Evolutionary conservation across 2,329 filamentous ascomycete genomes (phyloP).

Genomic region (Exophiala dermatitidis): DNA sequence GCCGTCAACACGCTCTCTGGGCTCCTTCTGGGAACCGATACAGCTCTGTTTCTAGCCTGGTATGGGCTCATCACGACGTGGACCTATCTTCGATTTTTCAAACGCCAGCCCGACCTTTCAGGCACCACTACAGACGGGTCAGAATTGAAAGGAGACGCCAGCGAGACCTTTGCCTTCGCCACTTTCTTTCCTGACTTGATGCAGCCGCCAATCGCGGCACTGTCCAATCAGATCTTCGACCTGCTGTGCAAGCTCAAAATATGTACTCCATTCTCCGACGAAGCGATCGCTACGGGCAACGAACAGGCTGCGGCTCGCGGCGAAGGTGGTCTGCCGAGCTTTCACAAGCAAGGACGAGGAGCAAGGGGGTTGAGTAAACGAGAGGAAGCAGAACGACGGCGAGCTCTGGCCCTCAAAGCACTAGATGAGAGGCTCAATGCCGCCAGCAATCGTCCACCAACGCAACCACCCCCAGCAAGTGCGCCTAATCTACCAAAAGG

Average conservation of each 20-base stretch:
- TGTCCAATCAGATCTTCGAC: conserved; percentile 69
- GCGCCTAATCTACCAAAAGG: conserved; percentile 28
- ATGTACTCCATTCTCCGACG: conserved; percentile 76
- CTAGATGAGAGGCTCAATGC: conserved; percentile 85
- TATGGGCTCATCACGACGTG: conserved; percentile 82
- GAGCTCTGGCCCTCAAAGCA: conserved; percentile 82
- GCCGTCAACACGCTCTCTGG: conserved; percentile 63
- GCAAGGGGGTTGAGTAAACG: conserved; percentile 56
- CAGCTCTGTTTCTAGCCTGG: conserved; percentile 69
- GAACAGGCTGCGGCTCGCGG: conserved; percentile 61
- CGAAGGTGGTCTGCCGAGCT: conserved; percentile 53
- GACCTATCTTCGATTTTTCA: conserved; percentile 96
- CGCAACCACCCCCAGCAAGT: conserved; percentile 31
- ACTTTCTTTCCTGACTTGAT: conserved; percentile 86
- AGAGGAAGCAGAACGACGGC: conserved; percentile 83
- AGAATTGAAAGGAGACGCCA: conserved; percentile 76
- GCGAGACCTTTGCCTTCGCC: conserved; percentile 91
- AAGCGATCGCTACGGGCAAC: conserved; percentile 67
- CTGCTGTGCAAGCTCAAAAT: conserved; percentile 67
- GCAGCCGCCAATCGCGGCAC: conserved; percentile 66
- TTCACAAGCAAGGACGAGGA: conserved; percentile 46
- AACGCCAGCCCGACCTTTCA: conserved; percentile 52
- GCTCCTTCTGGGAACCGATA: conserved; percentile 59
- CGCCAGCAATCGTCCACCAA: conserved; percentile 54
- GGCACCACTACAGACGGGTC: conserved; percentile 47